A percentile compares a stretch with the other conserved stretches of the same genome.
Evolutionary conservation across 2,329 filamentous ascomycete species (phyloP).

Genomic region (Penicillium sumatraense): DNA sequence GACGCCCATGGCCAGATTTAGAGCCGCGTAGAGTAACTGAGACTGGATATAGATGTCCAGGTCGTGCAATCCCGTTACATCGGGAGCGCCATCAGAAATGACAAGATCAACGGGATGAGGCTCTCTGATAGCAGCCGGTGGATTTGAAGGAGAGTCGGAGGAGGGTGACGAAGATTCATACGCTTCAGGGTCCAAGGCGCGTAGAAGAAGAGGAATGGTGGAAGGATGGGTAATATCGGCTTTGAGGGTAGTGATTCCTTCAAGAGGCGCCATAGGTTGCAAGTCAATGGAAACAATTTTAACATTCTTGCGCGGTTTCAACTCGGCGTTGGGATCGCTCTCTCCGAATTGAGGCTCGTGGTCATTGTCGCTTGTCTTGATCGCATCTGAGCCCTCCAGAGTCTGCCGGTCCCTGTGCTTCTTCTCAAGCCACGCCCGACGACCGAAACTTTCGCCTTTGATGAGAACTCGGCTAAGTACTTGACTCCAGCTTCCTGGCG

Average conservation of each 20-base stretch:
- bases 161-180: constrained; percentile 49
- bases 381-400: constrained; percentile 25
- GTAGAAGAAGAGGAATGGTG: constrained; percentile 85
- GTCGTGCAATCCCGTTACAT: constrained; percentile 95
- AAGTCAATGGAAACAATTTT: constrained; percentile 96
- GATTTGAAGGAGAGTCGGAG: constrained; percentile 16
- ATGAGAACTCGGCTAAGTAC: constrained; percentile 92
- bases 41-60: constrained; percentile 98
- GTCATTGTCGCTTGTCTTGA: constrained; percentile 26
- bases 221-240: constrained; percentile 98
- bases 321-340: constrained; percentile 29
- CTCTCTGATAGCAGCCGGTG: constrained; percentile 54
- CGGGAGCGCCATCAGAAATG: constrained; percentile 91
- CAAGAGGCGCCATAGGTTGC: constrained; percentile 91
- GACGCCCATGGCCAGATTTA: constrained; percentile 92
- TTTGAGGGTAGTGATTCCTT: constrained; percentile 88
- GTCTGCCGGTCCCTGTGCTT: constrained; percentile 62
- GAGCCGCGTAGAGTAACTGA: constrained; percentile 89
- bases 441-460: constrained; percentile 88
- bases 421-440: constrained; percentile 83
- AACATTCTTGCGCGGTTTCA: constrained; percentile 69
- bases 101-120: constrained; percentile 88
- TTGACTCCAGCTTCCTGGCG: constrained; percentile 96
- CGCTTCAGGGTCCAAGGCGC: constrained; percentile 77
- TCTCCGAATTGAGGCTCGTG: constrained; percentile 34